Percentiles rank a stretch among this genome's conserved stretches.
Conservation (phyloP, 1,139 yeast genomes). For the Blastobotrys serpentis region DNA sequence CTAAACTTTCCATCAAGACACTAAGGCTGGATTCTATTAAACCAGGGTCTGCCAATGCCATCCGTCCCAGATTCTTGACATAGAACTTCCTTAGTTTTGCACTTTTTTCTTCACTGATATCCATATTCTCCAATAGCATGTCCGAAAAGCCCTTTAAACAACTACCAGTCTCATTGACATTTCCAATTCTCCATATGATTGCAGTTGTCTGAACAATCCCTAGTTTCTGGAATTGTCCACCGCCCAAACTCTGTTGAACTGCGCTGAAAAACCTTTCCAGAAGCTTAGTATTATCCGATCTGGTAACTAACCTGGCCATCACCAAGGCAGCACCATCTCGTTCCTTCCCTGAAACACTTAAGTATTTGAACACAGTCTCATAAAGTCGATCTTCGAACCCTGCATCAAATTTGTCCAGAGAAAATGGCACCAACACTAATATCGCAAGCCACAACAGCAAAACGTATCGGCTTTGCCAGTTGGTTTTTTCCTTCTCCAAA, state of each 20-base stretch:
- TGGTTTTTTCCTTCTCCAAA: constrained; percentile 10
- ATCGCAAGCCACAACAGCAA: constrained; percentile 73
- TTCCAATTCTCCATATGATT: constrained; percentile 18
- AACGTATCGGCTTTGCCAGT: constrained; percentile 59
- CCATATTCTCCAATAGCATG: constrained; percentile 3
- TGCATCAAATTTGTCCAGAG: constrained; percentile 45
- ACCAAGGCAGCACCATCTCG: constrained; percentile 47
- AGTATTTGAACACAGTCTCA: constrained; percentile 36
- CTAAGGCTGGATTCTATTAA: constrained; percentile 31
- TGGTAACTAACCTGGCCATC: constrained; percentile 44
- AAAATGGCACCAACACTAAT: constrained; percentile 69
- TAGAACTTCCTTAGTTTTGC: constrained; percentile 26
- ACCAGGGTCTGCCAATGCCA: constrained; percentile 31
- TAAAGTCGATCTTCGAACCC: constrained; percentile 42
- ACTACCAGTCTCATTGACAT: constrained; percentile 18
- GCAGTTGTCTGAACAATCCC: constrained; percentile 32
- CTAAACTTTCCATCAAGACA: constrained; percentile 35
- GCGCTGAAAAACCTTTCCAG: constrained; percentile 24
- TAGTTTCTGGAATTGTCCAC: constrained; percentile 20
- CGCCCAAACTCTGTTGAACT: constrained; percentile 3
- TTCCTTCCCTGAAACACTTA: constrained; percentile 49
- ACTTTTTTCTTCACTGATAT: constrained; percentile 4
- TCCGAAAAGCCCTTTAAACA: constrained; percentile 10
- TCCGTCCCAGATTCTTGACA: constrained; percentile 42
- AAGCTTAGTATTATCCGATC: constrained; percentile 37